phyloP scores from a whole-genome alignment of 331 rosid species.

The Erythrophleum ivorense region DNA sequence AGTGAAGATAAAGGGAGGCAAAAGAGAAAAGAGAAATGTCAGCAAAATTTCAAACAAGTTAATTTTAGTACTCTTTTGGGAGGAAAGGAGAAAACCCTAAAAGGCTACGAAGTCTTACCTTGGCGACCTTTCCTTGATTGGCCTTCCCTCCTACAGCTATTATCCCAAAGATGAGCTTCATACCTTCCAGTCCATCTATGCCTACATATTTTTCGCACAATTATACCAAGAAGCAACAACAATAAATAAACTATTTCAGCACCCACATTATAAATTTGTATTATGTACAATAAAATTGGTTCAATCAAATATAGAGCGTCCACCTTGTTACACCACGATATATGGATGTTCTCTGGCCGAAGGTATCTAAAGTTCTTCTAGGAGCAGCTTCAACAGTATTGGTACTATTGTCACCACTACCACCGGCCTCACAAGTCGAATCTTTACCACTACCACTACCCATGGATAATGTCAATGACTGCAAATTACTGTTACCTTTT shows the following conservation, averaged over 20 bases:
- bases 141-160: slow-evolving; percentile 89
- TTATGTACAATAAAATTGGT: background rate
- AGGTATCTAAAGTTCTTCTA: slow-evolving; percentile 82
- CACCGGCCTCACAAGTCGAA: slow-evolving; percentile 62
- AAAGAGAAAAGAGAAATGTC: slow-evolving; percentile 31
- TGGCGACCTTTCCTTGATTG: slow-evolving; percentile 61
- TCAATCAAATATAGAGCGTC: background rate
- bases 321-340: slow-evolving; percentile 98
- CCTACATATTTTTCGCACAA: background rate
- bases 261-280: background rate
- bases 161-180: slow-evolving; percentile 25
- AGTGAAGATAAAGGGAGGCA: slow-evolving; percentile 35
- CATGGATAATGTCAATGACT: slow-evolving; percentile 88
- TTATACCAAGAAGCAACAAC: background rate
- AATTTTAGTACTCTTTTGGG: too few species aligned
- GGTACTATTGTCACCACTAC: slow-evolving; percentile 57
- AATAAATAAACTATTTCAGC: background rate
- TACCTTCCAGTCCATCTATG: slow-evolving; percentile 9
- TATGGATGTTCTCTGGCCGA: slow-evolving; percentile 97
- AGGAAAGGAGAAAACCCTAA: background rate
- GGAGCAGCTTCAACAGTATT: slow-evolving; percentile 70
- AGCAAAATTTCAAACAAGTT: background rate
- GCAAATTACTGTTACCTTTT: slow-evolving; percentile 61
- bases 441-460: slow-evolving; percentile 72
- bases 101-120: slow-evolving; percentile 51